These are phyloP conservation scores for Zancudomyces culisetae DNA, from an alignment of 371 early-diverging fungal species.

Conservation along the genomic window DNA sequence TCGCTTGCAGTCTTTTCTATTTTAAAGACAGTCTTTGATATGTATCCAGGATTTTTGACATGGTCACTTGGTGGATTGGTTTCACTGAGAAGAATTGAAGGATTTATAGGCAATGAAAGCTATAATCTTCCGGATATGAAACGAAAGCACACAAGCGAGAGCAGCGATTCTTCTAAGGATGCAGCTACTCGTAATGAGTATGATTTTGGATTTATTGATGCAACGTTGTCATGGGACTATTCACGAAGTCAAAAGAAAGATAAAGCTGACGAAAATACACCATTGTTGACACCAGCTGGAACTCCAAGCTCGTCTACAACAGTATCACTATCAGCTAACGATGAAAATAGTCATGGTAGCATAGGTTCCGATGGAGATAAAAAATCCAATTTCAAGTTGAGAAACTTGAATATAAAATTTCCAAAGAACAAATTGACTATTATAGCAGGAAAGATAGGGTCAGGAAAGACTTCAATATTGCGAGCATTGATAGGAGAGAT, in stretches of 20 bases:
- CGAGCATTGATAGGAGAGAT: conserved; percentile 75
- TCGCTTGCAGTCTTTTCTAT: conserved; percentile 39
- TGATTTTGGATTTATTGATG: conserved; percentile 15
- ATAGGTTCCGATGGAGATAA: neutral
- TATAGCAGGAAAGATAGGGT: conserved; percentile 74
- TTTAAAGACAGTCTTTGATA: conserved; percentile 45
- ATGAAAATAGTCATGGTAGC: neutral
- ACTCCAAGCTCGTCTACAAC: neutral
- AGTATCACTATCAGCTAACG: neutral
- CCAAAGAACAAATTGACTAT: conserved; percentile 43
- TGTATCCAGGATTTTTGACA: conserved; percentile 43
- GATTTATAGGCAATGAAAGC: conserved; percentile 46
- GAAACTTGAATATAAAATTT: conserved; percentile 43
- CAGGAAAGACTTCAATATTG: conserved; percentile 78
- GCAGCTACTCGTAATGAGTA: too few relatives aligned
- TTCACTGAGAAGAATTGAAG: conserved; percentile 51
- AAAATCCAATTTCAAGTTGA: conserved; percentile 23
- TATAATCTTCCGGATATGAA: conserved; percentile 32
- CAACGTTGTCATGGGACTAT: conserved; percentile 21
- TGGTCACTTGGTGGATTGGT: conserved; percentile 44
- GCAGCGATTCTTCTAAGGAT: neutral
- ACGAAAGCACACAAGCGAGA: conserved; percentile 8
- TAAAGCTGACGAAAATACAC: neutral
- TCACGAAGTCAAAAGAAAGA: too few relatives aligned
- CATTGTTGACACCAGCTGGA: neutral